These are phyloP conservation scores for Neurospora sp. DNA, from an alignment of 495 filamentous ascomycete genomes.

Conservation along the genomic window DNA sequence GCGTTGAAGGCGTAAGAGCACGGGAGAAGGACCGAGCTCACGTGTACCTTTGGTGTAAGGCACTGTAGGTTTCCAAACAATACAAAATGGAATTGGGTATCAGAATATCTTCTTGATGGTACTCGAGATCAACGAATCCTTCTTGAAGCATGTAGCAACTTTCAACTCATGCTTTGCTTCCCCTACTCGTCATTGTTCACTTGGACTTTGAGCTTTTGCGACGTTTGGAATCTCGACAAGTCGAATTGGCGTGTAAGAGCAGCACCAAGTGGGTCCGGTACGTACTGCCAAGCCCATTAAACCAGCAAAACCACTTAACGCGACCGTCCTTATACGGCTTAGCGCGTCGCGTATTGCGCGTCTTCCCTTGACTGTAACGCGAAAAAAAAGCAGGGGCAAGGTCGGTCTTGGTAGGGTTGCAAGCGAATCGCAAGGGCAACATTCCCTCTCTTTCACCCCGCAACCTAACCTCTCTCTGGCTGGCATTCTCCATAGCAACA, in stretches of 20 bases:
- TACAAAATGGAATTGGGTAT: not conserved
- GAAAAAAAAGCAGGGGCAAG: conserved; percentile 12
- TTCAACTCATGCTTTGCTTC: not conserved
- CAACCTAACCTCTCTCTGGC: not conserved
- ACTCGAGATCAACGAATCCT: rapidly evolving
- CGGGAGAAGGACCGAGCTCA: not conserved
- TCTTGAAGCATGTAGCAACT: not conserved
- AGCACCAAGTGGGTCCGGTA: not conserved
- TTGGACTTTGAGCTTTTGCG: not conserved
- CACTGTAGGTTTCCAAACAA: not conserved
- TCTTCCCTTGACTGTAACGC: conserved; percentile 13
- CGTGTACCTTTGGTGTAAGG: too few species aligned
- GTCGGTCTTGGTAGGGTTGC: not conserved
- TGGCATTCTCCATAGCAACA: conserved; percentile 1
- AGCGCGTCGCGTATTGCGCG: conserved; percentile 22
- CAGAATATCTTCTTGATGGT: not conserved
- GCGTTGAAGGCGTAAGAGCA: not conserved
- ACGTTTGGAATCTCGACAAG: not conserved
- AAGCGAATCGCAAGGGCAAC: not conserved
- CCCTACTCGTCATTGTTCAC: not conserved
- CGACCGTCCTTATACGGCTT: conserved; percentile 17
- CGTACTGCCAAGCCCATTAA: not conserved
- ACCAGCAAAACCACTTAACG: conserved; percentile 33
- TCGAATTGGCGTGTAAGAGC: not conserved
- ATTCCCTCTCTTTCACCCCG: conserved; percentile 2